A percentile compares a stretch with the other conserved stretches of the same genome.
Conservation (phyloP, 305 asterid species). For the Andrographis paniculata region DNA sequence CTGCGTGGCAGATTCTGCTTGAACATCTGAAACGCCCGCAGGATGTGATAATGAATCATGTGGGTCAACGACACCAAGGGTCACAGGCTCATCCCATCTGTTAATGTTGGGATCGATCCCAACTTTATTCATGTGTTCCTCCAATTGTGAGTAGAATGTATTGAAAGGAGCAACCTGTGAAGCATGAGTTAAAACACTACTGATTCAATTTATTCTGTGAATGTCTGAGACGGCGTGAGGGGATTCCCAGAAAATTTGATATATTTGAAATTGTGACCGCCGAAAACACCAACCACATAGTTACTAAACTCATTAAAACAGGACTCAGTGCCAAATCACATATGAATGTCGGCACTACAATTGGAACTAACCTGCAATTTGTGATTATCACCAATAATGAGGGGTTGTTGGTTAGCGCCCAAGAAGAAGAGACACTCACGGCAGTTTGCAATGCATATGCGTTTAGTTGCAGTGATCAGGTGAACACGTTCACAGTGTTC, state of each 20-base stretch:
- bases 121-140: conserved; percentile 80
- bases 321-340: neutral
- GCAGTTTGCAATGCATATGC: conserved; percentile 91
- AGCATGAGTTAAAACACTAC: conserved; percentile 3
- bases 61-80: conserved; percentile 90
- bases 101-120: conserved; percentile 67
- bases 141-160: conserved; percentile 70
- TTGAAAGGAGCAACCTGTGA: conserved; percentile 91
- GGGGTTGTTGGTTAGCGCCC: conserved; percentile 96
- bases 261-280: neutral
- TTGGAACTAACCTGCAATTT: conserved; percentile 72
- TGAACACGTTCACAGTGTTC: conserved; percentile 99
- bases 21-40: conserved; percentile 90
- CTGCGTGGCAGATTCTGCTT: conserved; percentile 75
- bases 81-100: conserved; percentile 78
- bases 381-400: conserved; percentile 98
- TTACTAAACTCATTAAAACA: too few relatives aligned
- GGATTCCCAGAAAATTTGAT: conserved; percentile 2
- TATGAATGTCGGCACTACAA: conserved; percentile 2
- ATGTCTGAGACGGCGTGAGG: too few relatives aligned
- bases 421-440: conserved; percentile 96
- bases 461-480: conserved; percentile 83
- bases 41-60: conserved; percentile 96
- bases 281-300: too few relatives aligned
- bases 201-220: too few relatives aligned